These are phyloP conservation scores for Paecilomyces niveus DNA, from an alignment of 2,329 filamentous ascomycete genomes.

Conservation along the genomic window DNA sequence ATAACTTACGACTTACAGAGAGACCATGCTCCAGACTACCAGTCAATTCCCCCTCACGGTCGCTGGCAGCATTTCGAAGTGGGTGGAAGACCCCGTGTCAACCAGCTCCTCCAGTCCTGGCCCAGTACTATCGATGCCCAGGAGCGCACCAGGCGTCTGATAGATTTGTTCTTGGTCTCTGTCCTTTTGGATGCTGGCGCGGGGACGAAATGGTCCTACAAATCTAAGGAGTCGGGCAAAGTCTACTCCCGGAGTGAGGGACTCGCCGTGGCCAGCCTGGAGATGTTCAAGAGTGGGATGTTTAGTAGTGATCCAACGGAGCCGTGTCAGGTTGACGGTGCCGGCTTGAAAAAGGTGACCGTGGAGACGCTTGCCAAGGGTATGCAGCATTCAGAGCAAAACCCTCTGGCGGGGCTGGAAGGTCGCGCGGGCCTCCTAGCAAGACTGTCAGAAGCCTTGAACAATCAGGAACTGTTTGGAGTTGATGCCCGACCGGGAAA, in stretches of 20 bases:
- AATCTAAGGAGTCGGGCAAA: slow-evolving; percentile 79
- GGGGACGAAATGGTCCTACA: slow-evolving; percentile 86
- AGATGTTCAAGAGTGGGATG: slow-evolving; percentile 89
- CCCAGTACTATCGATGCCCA: slow-evolving; percentile 34
- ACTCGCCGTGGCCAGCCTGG: slow-evolving; percentile 66
- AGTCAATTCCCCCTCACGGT: slow-evolving; percentile 71
- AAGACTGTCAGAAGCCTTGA: slow-evolving; percentile 66
- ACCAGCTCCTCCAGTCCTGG: slow-evolving; percentile 42
- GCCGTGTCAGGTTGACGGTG: slow-evolving; percentile 83
- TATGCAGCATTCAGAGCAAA: slow-evolving; percentile 74
- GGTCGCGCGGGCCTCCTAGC: slow-evolving; percentile 75
- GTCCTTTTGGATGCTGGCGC: slow-evolving; percentile 67
- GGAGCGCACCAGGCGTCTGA: slow-evolving; percentile 47
- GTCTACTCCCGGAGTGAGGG: slow-evolving; percentile 82
- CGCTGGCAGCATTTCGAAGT: slow-evolving; percentile 60
- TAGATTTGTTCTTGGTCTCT: slow-evolving; percentile 57
- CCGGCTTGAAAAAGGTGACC: slow-evolving; percentile 67
- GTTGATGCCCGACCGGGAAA: slow-evolving; percentile 79
- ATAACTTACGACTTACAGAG: slow-evolving; percentile 39
- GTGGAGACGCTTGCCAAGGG: slow-evolving; percentile 69
- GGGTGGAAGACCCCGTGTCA: slow-evolving; percentile 46
- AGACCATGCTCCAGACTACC: slow-evolving; percentile 63
- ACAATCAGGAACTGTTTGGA: slow-evolving; percentile 78
- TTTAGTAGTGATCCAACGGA: slow-evolving; percentile 79
- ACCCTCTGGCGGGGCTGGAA: slow-evolving; percentile 76